Base-by-base conservation (phyloP, 2,329 filamentous ascomycete genomes). In the Colletotrichum coccodes region DNA sequence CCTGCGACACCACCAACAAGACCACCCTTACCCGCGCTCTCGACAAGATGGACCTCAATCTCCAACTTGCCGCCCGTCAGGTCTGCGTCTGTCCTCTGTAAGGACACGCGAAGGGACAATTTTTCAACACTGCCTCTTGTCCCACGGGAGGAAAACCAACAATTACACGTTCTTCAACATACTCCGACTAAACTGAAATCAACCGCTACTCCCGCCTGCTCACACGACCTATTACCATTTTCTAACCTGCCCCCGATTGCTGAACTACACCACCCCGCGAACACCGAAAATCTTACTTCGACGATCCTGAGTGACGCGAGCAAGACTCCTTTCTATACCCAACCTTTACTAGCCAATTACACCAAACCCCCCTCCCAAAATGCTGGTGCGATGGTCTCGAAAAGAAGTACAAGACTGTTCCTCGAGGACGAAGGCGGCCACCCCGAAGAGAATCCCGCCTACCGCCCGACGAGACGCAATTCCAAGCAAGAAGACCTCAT, bases 1-100 rank as follows among this genome's bases (percentile, higher is more conserved):
- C 42, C 28, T 58, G 60, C 54, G 49, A 44, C 40, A 59, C n/a
- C 21, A 21, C n/a, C 16, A 42, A 34, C 49, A 42, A 42, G 32
- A 56, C 40, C 18, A 53, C 34, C 59, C 26, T 53, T 38, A 62
- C 40, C 42, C 28, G 42, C 30, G 32, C 60, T 57, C 52, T 59
- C 66, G 69, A 71, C 69, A 71, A 71, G 70, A 71, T 71, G 70
- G 70, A 70, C 42, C 49, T 63, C 64, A 64, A 68, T 42, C 30
- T 70, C 69, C 69, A 71, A 70, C 69, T 70, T 71, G 70, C 70
- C 70, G 62, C 52, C 58, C 56, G 67, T 60, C 38, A 70, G 61
- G 61, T 71, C 62, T 67, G 57, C 18, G 66, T 58, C 62, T 61
- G 58, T 70, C 49, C 36, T 54, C 53, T 71, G 58, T 71, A 70